phyloP scores from a whole-genome alignment of 331 rosid species.

The Pyrus hybrid region DNA sequence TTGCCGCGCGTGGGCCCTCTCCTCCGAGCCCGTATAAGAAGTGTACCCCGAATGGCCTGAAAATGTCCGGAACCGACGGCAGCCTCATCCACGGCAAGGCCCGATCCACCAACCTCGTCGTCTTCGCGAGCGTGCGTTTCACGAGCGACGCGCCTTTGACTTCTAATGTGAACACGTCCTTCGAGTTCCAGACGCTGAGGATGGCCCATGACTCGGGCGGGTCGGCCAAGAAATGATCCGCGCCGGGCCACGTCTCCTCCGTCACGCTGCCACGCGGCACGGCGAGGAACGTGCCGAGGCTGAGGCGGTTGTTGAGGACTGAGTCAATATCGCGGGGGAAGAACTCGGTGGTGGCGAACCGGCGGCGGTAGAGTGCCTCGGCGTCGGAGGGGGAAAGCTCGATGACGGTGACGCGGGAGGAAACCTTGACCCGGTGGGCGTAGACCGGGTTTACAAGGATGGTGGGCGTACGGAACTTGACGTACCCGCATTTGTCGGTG shows the following conservation, averaged over 20 bases:
- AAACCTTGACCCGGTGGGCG: conserved; percentile 49
- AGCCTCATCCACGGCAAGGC: conserved; percentile 64
- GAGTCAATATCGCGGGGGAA: conserved; percentile 94
- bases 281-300: conserved; percentile 87
- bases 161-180: conserved; percentile 68
- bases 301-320: conserved; percentile 57
- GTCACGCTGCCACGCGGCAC: conserved; percentile 43
- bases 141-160: conserved; percentile 68
- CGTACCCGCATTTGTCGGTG: conserved; percentile 86
- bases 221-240: conserved; percentile 39
- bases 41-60: conserved; percentile 70
- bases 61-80: conserved; percentile 74
- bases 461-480: conserved; percentile 79
- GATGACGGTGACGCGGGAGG: conserved; percentile 38
- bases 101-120: conserved; percentile 60
- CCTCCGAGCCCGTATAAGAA: conserved; percentile 86
- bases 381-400: conserved; percentile 50
- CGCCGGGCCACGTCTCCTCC: conserved; percentile 45
- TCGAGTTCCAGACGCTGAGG: conserved; percentile 80
- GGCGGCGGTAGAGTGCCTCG: conserved; percentile 57
- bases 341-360: conserved; percentile 76
- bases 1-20: conserved; percentile 52
- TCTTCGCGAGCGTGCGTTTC: conserved; percentile 39
- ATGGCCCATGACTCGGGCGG: conserved; percentile 87
- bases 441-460: conserved; percentile 88